phyloP scores from a whole-genome alignment of 352 stramenopile species.

The Globisporangium iwayamae region DNA sequence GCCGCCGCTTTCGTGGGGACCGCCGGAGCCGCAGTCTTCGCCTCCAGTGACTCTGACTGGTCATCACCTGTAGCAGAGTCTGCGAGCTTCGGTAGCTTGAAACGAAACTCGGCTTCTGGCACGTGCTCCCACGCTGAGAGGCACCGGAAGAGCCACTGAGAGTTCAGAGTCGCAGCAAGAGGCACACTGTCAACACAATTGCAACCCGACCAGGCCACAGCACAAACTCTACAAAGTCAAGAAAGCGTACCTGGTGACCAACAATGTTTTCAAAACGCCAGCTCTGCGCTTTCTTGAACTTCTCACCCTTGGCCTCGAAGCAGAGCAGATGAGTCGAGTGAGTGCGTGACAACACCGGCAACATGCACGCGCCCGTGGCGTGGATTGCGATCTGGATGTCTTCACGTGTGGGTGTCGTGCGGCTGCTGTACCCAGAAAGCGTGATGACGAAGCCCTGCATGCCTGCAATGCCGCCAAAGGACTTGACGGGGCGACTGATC shows the following conservation, averaged over 20 bases:
- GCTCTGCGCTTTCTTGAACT: constrained; percentile 82
- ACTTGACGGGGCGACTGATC: constrained; percentile 56
- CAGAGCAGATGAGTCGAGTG: constrained; percentile 84
- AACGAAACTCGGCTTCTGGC: constrained; percentile 47
- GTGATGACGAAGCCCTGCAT: constrained; percentile 85
- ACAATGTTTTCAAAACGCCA: constrained; percentile 83
- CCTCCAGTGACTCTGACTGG: constrained; percentile 7
- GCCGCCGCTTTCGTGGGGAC: not conserved
- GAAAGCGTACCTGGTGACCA: constrained; percentile 56
- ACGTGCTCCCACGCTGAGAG: constrained; percentile 64
- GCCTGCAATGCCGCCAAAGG: constrained; percentile 61
- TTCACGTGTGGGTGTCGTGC: constrained; percentile 70
- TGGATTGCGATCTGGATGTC: constrained; percentile 84
- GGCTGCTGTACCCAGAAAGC: constrained; percentile 77
- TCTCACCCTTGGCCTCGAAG: constrained; percentile 73
- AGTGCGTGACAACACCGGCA: constrained; percentile 74
- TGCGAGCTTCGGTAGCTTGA: constrained; percentile 16
- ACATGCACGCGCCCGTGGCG: constrained; percentile 76
- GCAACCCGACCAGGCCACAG: not conserved
- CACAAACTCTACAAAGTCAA: not conserved
- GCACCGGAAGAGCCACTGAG: constrained; percentile 76
- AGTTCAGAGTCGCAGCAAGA: constrained; percentile 3
- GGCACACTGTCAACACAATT: constrained; percentile 2
- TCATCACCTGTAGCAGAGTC: not conserved
- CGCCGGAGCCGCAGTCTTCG: not conserved